Evolutionary conservation across 2,329 filamentous ascomycete species (phyloP), one percentile per base, ranked within the genome.

Genomic region (Botrytis hyacinthi): DNA sequence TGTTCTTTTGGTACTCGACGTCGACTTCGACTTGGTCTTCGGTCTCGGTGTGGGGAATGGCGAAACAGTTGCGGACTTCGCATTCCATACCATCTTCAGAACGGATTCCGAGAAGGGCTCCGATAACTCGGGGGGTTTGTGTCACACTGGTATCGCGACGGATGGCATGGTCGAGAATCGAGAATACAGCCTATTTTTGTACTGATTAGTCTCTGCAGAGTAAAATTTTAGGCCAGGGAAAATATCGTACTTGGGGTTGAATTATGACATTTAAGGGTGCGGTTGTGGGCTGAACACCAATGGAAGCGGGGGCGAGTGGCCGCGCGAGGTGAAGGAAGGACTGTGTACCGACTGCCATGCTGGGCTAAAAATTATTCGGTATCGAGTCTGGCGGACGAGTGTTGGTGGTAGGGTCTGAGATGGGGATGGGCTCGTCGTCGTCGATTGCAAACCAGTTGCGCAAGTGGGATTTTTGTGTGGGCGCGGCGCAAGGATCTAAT

Each of bases 1-100:
- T 99, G 84, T 95, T 95, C 89, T 98, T 98, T 86, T 99, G 96
- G 85, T 98, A 99, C 85, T 99, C 96, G 88, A 99, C 97, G 83
- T 99, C 96, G 77, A 99, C 96, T 85, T 99, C 96, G 80, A 99
- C 96, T 85, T 99, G 96, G 84, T 99, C 96, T 83, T 95, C 93
- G 79, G 95, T 97, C 86, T 99, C 96, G 79, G 95, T 98, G 87
- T 99, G 96, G 78, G 95, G 95, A 81, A 99, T 97, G 78, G 96
- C 96, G 83, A 99, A 99, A 86, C 94, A 95, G 82, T 94, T 97
- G 82, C 94, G 91, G 81, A 99, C 96, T 84, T 97, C 94, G 81
- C 97, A 93, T 84, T 98, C 95, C 82, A 93, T 94, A 83, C 95
- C 96, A 87, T 99, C 96, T 86, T 99, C 96, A 82, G 92, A 96